Evolutionary conservation across 352 stramenopile genomes (phyloP), one percentile per base, ranked within the genome.

Genomic region (Pilasporangium apinafurcum): DNA sequence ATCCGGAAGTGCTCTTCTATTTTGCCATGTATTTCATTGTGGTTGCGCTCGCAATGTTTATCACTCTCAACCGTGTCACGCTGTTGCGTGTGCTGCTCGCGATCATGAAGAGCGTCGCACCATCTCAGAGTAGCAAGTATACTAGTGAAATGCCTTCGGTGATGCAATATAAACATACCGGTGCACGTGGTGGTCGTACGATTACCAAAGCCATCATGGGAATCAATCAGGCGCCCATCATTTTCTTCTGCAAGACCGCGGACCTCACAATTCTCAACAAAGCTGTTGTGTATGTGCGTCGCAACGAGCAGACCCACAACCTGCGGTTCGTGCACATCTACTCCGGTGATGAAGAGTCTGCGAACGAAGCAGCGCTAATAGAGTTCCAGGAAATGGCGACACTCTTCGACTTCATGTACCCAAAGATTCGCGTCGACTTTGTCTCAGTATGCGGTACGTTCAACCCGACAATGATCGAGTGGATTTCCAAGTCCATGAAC

Each of bases 361-460:
- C 13, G 2, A 48, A 57, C 20, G 46, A 37, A 0, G 32, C 27
- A 1, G 40, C 53, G 25, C 48, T 68, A n/a, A 22, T 48, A 18
- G 20, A 34, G 10, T 68, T 76, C 53, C 48, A 55, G 16, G 48
- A 76, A 22, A 71, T 84, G 25, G 81, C 89, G 18, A 68, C 67
- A 25, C 70, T 89, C n/a, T 86, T 95, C 39, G 83, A 93, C 57
- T 69, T 80, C 42, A 92, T 97, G 44, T 97, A 97, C 62, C 88
- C 88, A 41, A 79, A 77, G 39, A 65, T 94, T 38, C 92, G 94
- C 64, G 89, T 95, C 37, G 83, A 90, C 46, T 83, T 96, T 29
- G 54, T 97, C 2, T 70, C 78, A 9, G 62, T 96, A 24, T 70
- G 72, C 12, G 82, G 83, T 4, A 50, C 51, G 6, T 87, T 87